Evolutionary conservation across 2,329 filamentous ascomycete species (phyloP).

Genomic region (Claviceps sp.): DNA sequence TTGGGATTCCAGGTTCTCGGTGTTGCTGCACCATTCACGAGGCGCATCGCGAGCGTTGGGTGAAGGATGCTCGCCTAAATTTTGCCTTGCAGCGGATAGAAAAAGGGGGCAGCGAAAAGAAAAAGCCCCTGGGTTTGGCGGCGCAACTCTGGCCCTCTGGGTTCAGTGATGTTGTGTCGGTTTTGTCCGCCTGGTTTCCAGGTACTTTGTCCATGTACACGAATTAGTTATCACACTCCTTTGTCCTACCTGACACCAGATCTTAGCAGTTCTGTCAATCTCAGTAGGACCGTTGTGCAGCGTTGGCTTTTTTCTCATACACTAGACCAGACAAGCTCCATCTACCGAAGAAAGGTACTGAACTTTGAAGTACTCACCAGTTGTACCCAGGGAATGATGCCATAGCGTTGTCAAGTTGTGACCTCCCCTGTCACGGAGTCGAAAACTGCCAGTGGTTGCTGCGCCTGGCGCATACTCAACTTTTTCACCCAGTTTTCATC

Average conservation of each 20-base stretch:
- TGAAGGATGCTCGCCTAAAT: not conserved
- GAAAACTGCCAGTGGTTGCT: not conserved
- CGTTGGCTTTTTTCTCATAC: not conserved
- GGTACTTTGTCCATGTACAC: not conserved
- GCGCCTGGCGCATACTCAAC: not conserved
- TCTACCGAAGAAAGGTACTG: not conserved
- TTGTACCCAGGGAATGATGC: not conserved
- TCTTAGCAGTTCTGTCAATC: not conserved
- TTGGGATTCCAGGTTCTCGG: not conserved
- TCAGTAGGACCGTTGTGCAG: conserved; percentile 1
- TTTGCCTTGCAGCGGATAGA: not conserved
- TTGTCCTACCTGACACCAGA: not conserved
- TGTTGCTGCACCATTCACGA: not conserved
- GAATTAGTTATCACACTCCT: not conserved
- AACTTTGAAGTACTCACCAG: not conserved
- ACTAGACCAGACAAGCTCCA: not conserved
- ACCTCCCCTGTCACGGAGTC: not conserved
- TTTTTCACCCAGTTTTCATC: not conserved
- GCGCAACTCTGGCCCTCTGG: too few relatives aligned
- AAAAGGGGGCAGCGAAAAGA: not conserved
- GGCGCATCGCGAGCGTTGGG: not conserved
- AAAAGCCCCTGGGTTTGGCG: not conserved
- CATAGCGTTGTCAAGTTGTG: not conserved
- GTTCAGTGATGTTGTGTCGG: not conserved
- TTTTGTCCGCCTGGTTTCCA: not conserved